phyloP scores from a whole-genome alignment of 768 basidiomycete genomes.

The Lactarius tabidus region DNA sequence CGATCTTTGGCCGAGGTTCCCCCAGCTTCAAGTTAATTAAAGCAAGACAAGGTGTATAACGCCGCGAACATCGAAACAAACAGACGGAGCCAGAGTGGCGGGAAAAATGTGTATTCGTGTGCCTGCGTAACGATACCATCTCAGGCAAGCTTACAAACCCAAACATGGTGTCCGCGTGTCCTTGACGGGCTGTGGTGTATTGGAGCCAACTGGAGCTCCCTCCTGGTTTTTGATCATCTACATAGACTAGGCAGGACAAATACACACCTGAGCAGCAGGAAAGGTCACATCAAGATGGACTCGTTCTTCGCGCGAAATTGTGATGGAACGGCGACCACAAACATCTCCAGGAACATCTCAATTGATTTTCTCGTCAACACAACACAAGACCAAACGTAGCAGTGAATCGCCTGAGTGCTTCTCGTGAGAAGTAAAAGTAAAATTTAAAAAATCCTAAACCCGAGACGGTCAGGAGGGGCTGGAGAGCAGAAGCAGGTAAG shows the following conservation, averaged over 20 bases:
- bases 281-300: not conserved
- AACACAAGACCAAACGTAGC: not conserved
- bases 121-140: not conserved
- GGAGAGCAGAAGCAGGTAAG: not conserved
- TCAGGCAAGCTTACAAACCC: not conserved
- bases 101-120: not conserved
- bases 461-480: not conserved
- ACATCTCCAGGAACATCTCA: no score
- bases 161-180: not conserved
- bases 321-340: not conserved
- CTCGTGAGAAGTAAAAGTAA: no score
- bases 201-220: not conserved
- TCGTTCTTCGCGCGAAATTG: not conserved
- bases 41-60: not conserved
- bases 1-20: not conserved
- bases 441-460: no score
- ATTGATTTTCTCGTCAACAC: not conserved
- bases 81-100: not conserved
- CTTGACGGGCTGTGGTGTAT: no score
- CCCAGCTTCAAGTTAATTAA: constrained; percentile 10
- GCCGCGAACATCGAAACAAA: not conserved
- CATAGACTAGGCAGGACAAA: not conserved
- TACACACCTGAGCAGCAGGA: not conserved
- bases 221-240: not conserved
- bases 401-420: not conserved